These are phyloP conservation scores for Coemansia sp. DNA, from an alignment of 192 early-diverging fungal species.

Conservation along the genomic window DNA sequence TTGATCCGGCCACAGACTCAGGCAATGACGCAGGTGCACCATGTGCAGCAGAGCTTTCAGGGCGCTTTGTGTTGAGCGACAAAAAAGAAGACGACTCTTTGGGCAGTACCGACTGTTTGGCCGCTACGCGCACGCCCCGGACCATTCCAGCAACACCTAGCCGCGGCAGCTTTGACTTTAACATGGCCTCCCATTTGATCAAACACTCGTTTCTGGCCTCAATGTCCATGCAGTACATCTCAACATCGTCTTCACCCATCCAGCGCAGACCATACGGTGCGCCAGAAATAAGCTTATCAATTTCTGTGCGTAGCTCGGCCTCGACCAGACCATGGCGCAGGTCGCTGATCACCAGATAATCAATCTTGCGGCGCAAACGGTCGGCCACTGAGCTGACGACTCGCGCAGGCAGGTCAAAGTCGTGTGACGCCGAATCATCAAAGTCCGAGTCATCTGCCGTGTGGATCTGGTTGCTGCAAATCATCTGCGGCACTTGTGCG, in stretches of 20 bases:
- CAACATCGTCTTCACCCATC: conserved; percentile 35
- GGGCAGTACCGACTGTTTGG: background rate
- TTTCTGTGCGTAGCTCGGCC: conserved; percentile 35
- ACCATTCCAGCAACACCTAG: conserved; percentile 38
- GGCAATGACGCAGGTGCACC: background rate
- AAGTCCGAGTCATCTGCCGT: conserved; percentile 21
- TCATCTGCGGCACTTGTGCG: conserved; percentile 24
- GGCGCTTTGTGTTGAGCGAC: no score
- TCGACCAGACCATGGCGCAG: conserved; percentile 40
- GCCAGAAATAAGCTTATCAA: conserved; percentile 19
- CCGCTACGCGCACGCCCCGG: conserved; percentile 7
- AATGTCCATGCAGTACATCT: conserved; percentile 33
- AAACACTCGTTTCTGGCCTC: conserved; percentile 23
- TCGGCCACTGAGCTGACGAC: conserved; percentile 16
- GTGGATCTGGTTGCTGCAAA: conserved; percentile 37
- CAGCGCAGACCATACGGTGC: conserved; percentile 27
- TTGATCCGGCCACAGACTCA: background rate
- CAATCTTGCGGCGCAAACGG: conserved; percentile 27
- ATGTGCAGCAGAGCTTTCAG: background rate
- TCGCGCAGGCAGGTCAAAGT: conserved; percentile 14
- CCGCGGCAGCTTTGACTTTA: conserved; percentile 34
- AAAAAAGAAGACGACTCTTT: no score
- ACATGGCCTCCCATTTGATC: conserved; percentile 35
- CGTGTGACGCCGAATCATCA: conserved; percentile 33
- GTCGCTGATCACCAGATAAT: conserved; percentile 34